These are phyloP conservation scores for Mortierella sp. DNA, from an alignment of 371 early-diverging fungal genomes.

Conservation along the genomic window DNA sequence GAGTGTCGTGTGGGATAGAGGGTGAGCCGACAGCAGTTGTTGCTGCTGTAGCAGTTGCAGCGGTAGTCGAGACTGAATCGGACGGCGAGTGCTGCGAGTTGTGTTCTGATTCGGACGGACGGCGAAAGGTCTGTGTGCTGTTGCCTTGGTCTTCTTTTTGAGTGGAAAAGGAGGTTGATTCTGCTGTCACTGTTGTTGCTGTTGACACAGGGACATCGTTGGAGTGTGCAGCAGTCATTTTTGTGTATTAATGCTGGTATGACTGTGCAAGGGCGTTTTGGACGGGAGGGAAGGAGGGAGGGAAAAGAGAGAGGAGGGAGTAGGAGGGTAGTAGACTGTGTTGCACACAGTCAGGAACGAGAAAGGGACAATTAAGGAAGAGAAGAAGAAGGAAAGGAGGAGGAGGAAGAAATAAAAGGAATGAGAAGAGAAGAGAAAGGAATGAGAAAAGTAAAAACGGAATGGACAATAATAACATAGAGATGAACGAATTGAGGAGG, in stretches of 20 bases:
- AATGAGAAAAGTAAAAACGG: background rate
- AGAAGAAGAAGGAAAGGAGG: background rate
- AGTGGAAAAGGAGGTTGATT: background rate
- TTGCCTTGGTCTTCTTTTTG: background rate
- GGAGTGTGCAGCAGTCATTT: background rate
- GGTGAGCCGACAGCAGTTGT: background rate
- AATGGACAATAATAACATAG: background rate
- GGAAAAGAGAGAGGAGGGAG: background rate
- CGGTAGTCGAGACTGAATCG: background rate
- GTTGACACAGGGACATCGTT: background rate
- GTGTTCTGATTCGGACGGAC: background rate
- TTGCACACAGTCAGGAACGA: background rate
- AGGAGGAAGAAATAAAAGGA: background rate
- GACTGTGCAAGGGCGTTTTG: no score
- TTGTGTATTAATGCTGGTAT: background rate
- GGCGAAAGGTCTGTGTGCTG: background rate
- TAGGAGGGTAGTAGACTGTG: background rate
- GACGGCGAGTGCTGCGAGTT: background rate
- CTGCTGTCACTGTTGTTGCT: background rate
- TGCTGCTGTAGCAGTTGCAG: no score
- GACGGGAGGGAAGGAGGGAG: background rate
- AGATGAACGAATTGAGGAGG: background rate
- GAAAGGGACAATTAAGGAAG: background rate
- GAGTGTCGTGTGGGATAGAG: background rate
- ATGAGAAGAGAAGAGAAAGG: constrained; percentile 1